These are phyloP conservation scores for Talaromyces sp. DNA, from an alignment of 2,329 filamentous ascomycete genomes.

Conservation along the genomic window DNA sequence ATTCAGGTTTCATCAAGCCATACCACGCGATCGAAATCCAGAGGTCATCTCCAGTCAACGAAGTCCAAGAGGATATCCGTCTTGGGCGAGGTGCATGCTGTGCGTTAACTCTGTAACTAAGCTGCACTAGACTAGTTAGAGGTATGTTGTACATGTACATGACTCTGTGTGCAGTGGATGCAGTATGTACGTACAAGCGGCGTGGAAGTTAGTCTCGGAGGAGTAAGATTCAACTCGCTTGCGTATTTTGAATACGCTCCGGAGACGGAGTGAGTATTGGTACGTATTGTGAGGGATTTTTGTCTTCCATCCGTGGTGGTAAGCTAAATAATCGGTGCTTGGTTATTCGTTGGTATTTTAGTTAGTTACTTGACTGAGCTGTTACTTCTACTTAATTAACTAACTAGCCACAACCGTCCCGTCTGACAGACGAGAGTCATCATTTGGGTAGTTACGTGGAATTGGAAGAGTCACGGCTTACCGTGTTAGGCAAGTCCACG, in stretches of 20 bases:
- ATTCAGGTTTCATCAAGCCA: neutral
- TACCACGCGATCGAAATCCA: neutral
- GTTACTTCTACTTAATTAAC: too few species aligned
- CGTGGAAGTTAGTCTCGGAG: neutral
- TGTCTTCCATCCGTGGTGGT: neutral
- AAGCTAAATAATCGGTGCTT: neutral
- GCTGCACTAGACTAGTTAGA: neutral
- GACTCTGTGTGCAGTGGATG: neutral
- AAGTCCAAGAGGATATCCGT: neutral
- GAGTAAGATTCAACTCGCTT: neutral
- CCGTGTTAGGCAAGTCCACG: constrained; percentile 16
- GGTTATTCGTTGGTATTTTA: neutral
- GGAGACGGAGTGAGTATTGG: neutral
- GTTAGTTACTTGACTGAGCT: neutral
- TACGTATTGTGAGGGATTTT: constrained; percentile 13
- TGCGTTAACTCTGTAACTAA: neutral
- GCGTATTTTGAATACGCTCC: neutral
- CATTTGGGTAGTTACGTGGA: too few species aligned
- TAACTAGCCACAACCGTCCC: too few species aligned
- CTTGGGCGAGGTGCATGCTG: constrained; percentile 18
- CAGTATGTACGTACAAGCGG: neutral
- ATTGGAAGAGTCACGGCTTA: too few species aligned
- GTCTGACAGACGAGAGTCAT: too few species aligned
- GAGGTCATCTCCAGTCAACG: neutral
- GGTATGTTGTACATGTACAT: neutral